A percentile compares a stretch with the other conserved stretches of the same genome.
Conservation (phyloP, 495 filamentous ascomycete genomes). For the Penicillium crystallinum region DNA sequence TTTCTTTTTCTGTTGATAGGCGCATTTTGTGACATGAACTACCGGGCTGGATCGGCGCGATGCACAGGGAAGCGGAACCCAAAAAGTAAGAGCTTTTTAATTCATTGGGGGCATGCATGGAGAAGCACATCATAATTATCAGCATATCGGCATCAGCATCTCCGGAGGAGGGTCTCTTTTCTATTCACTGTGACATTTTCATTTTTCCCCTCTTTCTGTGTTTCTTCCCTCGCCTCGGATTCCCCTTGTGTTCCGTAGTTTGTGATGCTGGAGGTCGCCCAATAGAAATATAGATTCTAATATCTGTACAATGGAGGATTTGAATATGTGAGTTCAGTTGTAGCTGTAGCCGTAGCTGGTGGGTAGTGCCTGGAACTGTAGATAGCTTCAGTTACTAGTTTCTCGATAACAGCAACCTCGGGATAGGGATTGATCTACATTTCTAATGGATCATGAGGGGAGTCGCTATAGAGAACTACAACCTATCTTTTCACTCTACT, state of each 20-base stretch:
- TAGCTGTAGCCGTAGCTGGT: neutral
- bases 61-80: constrained; percentile 21
- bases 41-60: constrained; percentile 26
- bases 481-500: no score
- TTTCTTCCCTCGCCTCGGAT: constrained; percentile 14
- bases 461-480: no score
- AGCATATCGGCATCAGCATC: constrained; percentile 24
- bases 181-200: constrained; percentile 9
- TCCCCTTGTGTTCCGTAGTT: constrained; percentile 19
- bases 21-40: constrained; percentile 27
- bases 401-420: no score
- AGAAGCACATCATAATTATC: constrained; percentile 20
- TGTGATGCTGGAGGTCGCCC: constrained; percentile 11
- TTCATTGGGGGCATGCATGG: constrained; percentile 18
- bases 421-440: no score
- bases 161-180: constrained; percentile 9
- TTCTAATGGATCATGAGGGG: no score
- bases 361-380: no score
- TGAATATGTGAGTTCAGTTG: neutral
- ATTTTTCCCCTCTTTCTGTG: neutral
- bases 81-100: constrained; percentile 22
- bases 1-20: constrained; percentile 27
- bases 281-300: constrained; percentile 25
- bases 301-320: constrained; percentile 15
- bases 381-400: no score